A percentile compares a stretch with the other conserved stretches of the same genome.
Evolutionary conservation across 331 rosid species (phyloP).

Genomic region (Rosa hybrid): DNA sequence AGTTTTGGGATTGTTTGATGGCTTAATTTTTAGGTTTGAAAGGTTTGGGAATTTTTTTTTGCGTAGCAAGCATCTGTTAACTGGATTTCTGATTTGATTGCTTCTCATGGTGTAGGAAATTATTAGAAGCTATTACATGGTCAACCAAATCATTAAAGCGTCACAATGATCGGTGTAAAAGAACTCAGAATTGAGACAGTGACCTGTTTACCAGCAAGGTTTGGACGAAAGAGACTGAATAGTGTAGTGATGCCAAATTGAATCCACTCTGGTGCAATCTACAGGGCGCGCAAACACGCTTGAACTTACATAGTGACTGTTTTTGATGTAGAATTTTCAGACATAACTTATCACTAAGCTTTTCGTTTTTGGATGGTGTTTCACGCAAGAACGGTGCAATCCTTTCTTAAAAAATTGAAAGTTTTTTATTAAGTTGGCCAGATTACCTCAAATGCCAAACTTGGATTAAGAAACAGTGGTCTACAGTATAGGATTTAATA

Average conservation of each 20-base stretch:
- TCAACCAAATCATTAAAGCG: not conserved
- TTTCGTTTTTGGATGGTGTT: not conserved
- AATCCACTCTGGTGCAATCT: not conserved
- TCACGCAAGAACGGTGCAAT: not conserved
- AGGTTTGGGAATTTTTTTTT: not conserved
- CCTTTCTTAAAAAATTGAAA: not conserved
- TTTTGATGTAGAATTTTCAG: not conserved
- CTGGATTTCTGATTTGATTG: not conserved
- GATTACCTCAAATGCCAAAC: not conserved
- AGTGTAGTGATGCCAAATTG: slow-evolving; percentile 6
- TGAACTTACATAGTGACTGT: not conserved
- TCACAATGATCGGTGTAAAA: not conserved
- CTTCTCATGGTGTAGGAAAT: slow-evolving; percentile 8
- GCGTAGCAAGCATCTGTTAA: not conserved
- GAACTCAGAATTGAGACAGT: not conserved
- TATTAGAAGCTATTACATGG: not conserved
- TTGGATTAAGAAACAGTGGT: not conserved
- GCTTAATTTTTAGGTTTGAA: not conserved
- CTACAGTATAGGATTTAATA: no score
- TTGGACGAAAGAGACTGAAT: not conserved
- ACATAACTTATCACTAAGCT: not conserved
- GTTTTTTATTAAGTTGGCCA: no score
- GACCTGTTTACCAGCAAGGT: not conserved
- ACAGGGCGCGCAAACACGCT: not conserved
- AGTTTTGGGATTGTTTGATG: not conserved